These are phyloP conservation scores for Peterozyma xylosa DNA, from an alignment of 805 yeast species.

Conservation along the genomic window DNA sequence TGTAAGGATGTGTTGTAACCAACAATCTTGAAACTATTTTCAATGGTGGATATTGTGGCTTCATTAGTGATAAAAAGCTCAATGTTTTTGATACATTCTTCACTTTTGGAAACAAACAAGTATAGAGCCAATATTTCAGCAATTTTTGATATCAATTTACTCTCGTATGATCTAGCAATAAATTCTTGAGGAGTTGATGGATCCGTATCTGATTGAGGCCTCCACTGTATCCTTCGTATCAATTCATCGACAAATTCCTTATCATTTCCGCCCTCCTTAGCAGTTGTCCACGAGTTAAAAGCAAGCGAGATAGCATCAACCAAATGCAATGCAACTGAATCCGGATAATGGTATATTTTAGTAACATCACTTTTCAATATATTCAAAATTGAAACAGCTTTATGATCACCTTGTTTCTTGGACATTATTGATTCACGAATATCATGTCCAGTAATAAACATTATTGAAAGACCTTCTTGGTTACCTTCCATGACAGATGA, in stretches of 20 bases:
- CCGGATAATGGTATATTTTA: conserved; percentile 47
- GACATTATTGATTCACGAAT: conserved; percentile 22
- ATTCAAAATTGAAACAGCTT: conserved; percentile 37
- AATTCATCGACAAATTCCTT: conserved; percentile 35
- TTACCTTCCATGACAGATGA: conserved; percentile 62
- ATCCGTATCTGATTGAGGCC: background rate
- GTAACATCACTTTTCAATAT: conserved; percentile 49
- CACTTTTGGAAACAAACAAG: conserved; percentile 49
- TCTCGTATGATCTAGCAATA: conserved; percentile 40
- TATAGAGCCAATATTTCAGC: conserved; percentile 72
- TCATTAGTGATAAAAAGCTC: conserved; percentile 29
- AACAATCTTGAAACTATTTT: conserved; percentile 23
- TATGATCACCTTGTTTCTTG: conserved; percentile 9
- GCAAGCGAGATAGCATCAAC: conserved; percentile 71
- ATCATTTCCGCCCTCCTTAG: conserved; percentile 46
- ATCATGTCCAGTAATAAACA: conserved; percentile 56
- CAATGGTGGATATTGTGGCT: conserved; percentile 24
- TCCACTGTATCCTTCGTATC: conserved; percentile 23
- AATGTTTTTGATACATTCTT: conserved; percentile 32
- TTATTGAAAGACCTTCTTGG: conserved; percentile 71
- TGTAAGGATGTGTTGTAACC: conserved; percentile 12
- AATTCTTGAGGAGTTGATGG: conserved; percentile 13
- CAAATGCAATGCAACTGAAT: conserved; percentile 56
- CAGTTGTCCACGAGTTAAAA: conserved; percentile 70
- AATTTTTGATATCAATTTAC: conserved; percentile 55